Conservation (phyloP, 768 basidiomycete genomes). For the Nevesoporus exiguus region DNA sequence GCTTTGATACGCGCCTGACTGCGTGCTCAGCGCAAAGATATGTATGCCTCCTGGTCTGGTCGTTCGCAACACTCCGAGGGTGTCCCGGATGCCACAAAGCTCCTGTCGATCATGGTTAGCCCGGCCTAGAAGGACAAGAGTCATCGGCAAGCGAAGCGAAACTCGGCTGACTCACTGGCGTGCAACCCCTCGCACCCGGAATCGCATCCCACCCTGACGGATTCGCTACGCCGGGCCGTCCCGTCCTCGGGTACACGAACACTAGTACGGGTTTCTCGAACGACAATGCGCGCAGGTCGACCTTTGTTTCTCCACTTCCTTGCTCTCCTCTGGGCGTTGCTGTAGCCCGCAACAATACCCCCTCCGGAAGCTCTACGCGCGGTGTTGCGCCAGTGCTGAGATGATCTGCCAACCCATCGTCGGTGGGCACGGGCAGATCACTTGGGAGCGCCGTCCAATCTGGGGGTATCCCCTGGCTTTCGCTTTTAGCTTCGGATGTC, state of each 20-base stretch:
- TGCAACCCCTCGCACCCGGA: conserved; percentile 22
- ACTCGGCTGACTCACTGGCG: conserved; percentile 13
- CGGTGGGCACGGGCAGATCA: conserved; percentile 8
- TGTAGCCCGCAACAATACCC: conserved; percentile 7
- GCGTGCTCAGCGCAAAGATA: conserved; percentile 23
- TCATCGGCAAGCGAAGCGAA: too few species aligned
- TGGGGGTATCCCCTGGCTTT: not conserved
- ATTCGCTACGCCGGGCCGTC: conserved; percentile 13
- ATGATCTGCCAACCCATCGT: conserved; percentile 17
- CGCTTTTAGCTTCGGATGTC: too few species aligned
- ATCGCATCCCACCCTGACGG: conserved; percentile 22
- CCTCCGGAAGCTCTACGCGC: conserved; percentile 1
- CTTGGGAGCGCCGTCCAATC: conserved; percentile 16
- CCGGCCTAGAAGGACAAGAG: too few species aligned
- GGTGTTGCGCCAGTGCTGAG: not conserved
- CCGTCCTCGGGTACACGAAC: conserved; percentile 24
- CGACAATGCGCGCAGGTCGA: conserved; percentile 15
- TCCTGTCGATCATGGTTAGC: too few species aligned
- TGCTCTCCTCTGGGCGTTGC: not conserved
- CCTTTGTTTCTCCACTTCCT: not conserved
- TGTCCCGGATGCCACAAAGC: conserved; percentile 17
- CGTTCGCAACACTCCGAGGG: conserved; percentile 1
- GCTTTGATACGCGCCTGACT: conserved; percentile 14
- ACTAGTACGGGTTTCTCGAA: conserved; percentile 19
- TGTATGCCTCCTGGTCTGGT: not conserved